Conservation (phyloP, 176 grass and related monocot genomes). For the Areca catechu region DNA sequence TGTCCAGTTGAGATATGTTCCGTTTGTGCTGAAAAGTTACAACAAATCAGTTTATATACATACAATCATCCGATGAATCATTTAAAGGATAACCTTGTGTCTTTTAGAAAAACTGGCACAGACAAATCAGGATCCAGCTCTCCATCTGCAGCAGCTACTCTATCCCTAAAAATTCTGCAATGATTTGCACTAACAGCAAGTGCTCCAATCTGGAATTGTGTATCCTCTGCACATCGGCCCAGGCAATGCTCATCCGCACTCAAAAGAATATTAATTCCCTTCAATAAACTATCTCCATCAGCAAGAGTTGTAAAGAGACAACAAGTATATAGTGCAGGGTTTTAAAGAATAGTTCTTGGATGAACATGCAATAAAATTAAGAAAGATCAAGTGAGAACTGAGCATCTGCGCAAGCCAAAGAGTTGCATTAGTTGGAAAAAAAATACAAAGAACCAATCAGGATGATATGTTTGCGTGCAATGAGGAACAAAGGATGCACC, state of each 20-base stretch:
- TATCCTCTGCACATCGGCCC: constrained; percentile 39
- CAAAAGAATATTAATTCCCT: constrained; percentile 83
- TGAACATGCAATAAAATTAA: no score
- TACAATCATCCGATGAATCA: no score
- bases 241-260: constrained; percentile 65
- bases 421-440: no score
- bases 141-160: constrained; percentile 17
- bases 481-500: no score
- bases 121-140: constrained; percentile 18
- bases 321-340: no score
- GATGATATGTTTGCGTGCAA: no score
- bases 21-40: constrained; percentile 65
- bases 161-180: constrained; percentile 77
- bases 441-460: no score
- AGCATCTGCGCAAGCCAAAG: no score
- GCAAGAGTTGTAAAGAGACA: background rate
- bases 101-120: constrained; percentile 61
- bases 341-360: no score
- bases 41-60: background rate
- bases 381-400: no score
- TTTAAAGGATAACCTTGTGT: constrained; percentile 46
- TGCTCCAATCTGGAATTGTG: constrained; percentile 41
- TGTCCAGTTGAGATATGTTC: constrained; percentile 70
- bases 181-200: constrained; percentile 45
- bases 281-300: constrained; percentile 17